A percentile compares a stretch with the other conserved stretches of the same genome.
These are phyloP conservation scores for Cystofilobasidium ferigula DNA, from an alignment of 768 basidiomycete species.

Conservation along the genomic window DNA sequence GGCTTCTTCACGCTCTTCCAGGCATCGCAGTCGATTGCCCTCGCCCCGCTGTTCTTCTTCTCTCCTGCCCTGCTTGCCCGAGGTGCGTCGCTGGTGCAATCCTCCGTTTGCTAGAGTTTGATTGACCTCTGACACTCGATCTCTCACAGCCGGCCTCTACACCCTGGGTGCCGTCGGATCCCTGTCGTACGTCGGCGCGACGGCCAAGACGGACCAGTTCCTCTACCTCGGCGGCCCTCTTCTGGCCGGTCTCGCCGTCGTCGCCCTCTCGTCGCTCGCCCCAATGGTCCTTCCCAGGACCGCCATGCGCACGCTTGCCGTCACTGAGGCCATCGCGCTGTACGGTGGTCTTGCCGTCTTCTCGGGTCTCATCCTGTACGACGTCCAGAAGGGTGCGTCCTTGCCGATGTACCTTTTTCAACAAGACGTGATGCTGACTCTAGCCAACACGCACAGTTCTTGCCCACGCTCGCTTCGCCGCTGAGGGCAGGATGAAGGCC, in stretches of 20 bases:
- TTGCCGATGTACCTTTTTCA: background rate
- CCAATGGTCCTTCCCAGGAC: constrained; percentile 73
- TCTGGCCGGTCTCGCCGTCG: constrained; percentile 76
- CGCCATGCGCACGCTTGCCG: constrained; percentile 61
- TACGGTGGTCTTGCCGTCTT: constrained; percentile 86
- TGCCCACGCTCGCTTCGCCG: constrained; percentile 57
- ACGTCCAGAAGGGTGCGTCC: constrained; percentile 44
- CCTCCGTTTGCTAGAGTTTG: background rate
- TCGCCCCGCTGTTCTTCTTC: constrained; percentile 81
- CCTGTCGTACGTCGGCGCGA: constrained; percentile 76
- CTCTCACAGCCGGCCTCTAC: constrained; percentile 58
- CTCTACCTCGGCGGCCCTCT: constrained; percentile 80
- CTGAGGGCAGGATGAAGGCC: constrained; percentile 52
- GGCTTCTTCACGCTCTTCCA: constrained; percentile 51
- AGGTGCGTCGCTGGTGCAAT: background rate
- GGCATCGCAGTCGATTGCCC: constrained; percentile 69
- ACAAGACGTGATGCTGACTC: constrained; percentile 4
- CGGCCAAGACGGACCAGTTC: constrained; percentile 73
- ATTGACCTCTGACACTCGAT: constrained; percentile 32
- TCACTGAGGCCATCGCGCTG: constrained; percentile 64
- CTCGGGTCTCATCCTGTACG: constrained; percentile 72
- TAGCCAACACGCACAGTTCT: constrained; percentile 43
- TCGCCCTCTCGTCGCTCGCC: constrained; percentile 73
- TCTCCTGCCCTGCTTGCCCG: constrained; percentile 68
- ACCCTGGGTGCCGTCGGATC: constrained; percentile 72